Percentiles rank a stretch among this genome's conserved stretches.
phyloP scores from a whole-genome alignment of 2,329 filamentous ascomycete species.

The Triangularia setosa region DNA sequence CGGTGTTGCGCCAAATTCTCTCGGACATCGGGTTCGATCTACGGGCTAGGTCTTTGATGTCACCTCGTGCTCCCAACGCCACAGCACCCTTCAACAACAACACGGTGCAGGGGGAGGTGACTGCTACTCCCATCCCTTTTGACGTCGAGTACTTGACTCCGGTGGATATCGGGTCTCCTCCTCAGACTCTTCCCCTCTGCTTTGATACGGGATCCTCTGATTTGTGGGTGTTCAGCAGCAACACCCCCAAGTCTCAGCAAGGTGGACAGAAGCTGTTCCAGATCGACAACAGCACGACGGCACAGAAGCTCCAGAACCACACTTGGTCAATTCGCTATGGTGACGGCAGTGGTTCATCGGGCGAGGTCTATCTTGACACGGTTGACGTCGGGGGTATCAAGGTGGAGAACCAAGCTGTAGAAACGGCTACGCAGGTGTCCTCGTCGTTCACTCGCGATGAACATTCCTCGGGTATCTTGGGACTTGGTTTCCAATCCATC shows the following conservation, averaged over 20 bases:
- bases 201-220: constrained; percentile 67
- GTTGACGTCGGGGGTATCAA: constrained; percentile 58
- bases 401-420: constrained; percentile 59
- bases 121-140: constrained; percentile 42
- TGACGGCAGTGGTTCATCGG: constrained; percentile 58
- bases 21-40: constrained; percentile 32
- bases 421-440: constrained; percentile 57
- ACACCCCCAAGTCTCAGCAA: constrained; percentile 45
- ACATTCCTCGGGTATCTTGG: constrained; percentile 44
- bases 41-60: neutral
- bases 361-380: constrained; percentile 60
- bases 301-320: constrained; percentile 37
- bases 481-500: constrained; percentile 56
- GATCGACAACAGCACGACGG: constrained; percentile 38
- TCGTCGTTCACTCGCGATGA: constrained; percentile 34
- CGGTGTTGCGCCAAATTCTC: constrained; percentile 33
- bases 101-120: constrained; percentile 33
- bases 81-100: constrained; percentile 14
- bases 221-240: constrained; percentile 64
- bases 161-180: constrained; percentile 53
- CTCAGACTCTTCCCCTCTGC: constrained; percentile 56
- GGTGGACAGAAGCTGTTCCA: constrained; percentile 55
- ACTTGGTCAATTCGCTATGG: constrained; percentile 61
- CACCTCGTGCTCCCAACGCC: neutral
- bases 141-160: constrained; percentile 53